Base-by-base conservation (phyloP, 768 basidiomycete genomes). In the Trametopsis cervina region DNA sequence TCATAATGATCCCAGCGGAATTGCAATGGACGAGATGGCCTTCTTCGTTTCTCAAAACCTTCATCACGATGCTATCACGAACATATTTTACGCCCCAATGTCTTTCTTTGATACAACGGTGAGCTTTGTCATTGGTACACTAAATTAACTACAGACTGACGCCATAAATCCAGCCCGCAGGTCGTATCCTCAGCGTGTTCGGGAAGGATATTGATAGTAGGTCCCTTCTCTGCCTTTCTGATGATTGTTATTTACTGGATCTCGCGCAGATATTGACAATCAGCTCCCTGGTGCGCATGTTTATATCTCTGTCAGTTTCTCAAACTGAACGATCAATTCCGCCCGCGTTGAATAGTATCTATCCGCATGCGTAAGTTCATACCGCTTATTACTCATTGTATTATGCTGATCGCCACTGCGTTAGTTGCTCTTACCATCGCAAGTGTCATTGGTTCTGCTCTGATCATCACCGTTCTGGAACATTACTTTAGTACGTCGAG, bases 51-150 rank as follows among this genome's bases (percentile, higher is more conserved):
- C 83, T 1, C 71, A 71, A 50, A 81, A 79, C 51, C 64, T 89
- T 2, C 84, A 89, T 57, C 69, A 74, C 42, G 60, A 69, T 39
- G 75, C 81, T 0, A 68, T 83, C 21, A 62, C 63, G 21, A 75
- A 78, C 44, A 71, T 85, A 21, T 80, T 85, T 57, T 73, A 77
- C 59, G 84, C 85, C 0, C 85, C 85, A 0, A 86, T 85, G 80
- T 72, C 77, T 1, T 87, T 86, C 65, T 89, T 88, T 55, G 87
- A 89, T 60, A 83, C 75, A 1, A 81, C 80, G 15, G 77, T 76
- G 53, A 54, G 62, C 46, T 4, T n/a, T 12, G 15, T 10, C 22
- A n/a, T 39, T 6, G 18, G 27, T 15, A 24, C 41, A 17, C n/a
- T n/a, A n/a, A n/a, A n/a, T n/a, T n/a, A n/a, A n/a, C n/a, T n/a